Percentiles rank a stretch among this genome's conserved stretches.
Conservation (phyloP, 2,329 filamentous ascomycete species). For the Sphaerulina populicola region DNA sequence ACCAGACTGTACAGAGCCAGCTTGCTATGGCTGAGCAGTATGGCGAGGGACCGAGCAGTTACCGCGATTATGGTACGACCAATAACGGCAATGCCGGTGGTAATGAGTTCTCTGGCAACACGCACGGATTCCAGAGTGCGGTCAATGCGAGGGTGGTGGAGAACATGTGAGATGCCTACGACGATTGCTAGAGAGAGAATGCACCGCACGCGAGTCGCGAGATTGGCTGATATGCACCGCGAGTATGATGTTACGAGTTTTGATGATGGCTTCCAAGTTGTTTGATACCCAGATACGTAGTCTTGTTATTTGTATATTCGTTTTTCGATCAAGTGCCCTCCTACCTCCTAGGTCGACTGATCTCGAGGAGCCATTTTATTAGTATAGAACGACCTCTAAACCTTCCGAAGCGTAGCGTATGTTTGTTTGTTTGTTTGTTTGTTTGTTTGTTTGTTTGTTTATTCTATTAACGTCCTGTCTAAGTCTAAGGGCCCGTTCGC, state of each 20-base stretch:
- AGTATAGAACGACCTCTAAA: no score
- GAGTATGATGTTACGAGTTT: not conserved
- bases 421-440: no score
- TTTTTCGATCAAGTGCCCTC: no score
- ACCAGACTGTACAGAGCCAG: constrained; percentile 48
- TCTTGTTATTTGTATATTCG: no score
- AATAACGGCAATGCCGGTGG: constrained; percentile 12
- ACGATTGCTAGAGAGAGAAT: not conserved
- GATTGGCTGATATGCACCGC: not conserved
- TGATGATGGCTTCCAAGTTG: constrained; percentile 2
- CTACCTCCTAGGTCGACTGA: no score
- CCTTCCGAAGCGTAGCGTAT: no score
- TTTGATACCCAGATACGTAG: constrained; percentile 12
- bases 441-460: no score
- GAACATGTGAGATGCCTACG: constrained; percentile 57
- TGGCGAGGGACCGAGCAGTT: constrained; percentile 50
- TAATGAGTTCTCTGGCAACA: constrained; percentile 34
- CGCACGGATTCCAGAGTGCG: constrained; percentile 60
- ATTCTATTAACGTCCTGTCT: no score
- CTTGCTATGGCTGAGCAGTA: constrained; percentile 44
- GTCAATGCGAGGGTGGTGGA: constrained; percentile 76
- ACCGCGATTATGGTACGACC: constrained; percentile 29
- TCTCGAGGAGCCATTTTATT: no score
- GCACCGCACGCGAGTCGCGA: not conserved
- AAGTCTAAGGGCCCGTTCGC: no score